Percentiles rank a stretch among this genome's conserved stretches.
phyloP scores from a whole-genome alignment of 2,329 filamentous ascomycete species.

The Monosporascus sp. region DNA sequence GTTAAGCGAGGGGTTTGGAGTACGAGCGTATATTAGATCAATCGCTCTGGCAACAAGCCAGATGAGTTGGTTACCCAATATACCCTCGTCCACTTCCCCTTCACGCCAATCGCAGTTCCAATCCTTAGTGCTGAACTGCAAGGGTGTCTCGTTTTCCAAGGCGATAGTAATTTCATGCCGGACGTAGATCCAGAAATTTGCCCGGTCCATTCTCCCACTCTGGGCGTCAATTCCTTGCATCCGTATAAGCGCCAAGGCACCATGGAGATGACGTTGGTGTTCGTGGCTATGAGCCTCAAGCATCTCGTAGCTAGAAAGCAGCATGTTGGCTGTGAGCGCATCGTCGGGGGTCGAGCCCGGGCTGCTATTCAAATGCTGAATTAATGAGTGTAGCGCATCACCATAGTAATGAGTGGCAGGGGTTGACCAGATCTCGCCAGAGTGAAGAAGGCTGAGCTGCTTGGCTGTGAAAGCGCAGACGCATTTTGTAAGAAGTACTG shows the following conservation, averaged over 20 bases:
- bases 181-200: slow-evolving; percentile 5
- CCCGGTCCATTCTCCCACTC: slow-evolving; percentile 1
- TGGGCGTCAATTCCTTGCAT: neutral
- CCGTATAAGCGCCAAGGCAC: slow-evolving; percentile 1
- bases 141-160: slow-evolving; percentile 2
- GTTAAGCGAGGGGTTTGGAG: neutral
- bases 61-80: slow-evolving; percentile 1
- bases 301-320: slow-evolving; percentile 6
- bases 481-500: slow-evolving; percentile 1
- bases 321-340: slow-evolving; percentile 5
- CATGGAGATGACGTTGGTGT: slow-evolving; percentile 3
- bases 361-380: slow-evolving; percentile 1
- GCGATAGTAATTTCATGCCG: slow-evolving; percentile 7
- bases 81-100: neutral
- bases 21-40: neutral
- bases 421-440: slow-evolving; percentile 1
- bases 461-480: slow-evolving; percentile 8
- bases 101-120: neutral
- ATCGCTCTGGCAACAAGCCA: slow-evolving; percentile 2
- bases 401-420: slow-evolving; percentile 3
- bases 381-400: slow-evolving; percentile 3
- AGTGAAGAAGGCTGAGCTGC: slow-evolving; percentile 2
- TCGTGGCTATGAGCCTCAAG: neutral
- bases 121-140: slow-evolving; percentile 1
- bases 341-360: neutral